These are phyloP conservation scores for Trichoderma sp. DNA, from an alignment of 2,329 filamentous ascomycete genomes.

Conservation along the genomic window DNA sequence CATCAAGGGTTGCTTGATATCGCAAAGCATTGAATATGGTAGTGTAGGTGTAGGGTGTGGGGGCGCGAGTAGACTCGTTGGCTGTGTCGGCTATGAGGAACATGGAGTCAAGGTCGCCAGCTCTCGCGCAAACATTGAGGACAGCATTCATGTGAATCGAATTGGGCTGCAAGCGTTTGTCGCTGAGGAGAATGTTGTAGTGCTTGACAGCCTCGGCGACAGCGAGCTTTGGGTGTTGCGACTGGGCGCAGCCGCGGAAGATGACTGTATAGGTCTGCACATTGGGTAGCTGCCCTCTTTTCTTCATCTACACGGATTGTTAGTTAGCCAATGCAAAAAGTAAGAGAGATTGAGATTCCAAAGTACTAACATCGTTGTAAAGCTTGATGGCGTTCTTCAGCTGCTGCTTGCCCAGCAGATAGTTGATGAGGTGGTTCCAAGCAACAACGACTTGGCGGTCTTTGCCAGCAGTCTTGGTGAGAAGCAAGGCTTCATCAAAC, in stretches of 20 bases:
- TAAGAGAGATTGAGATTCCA: not conserved
- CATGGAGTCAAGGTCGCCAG: slow-evolving; percentile 73
- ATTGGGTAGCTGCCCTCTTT: slow-evolving; percentile 77
- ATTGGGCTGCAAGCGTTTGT: slow-evolving; percentile 65
- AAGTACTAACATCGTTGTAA: slow-evolving; percentile 71
- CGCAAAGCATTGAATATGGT: slow-evolving; percentile 78
- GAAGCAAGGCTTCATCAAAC: slow-evolving; percentile 63
- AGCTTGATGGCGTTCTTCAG: slow-evolving; percentile 69
- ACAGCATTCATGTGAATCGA: slow-evolving; percentile 86
- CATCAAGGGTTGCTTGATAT: slow-evolving; percentile 29
- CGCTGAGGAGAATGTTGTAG: slow-evolving; percentile 70
- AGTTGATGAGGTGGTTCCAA: slow-evolving; percentile 84
- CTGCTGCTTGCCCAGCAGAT: slow-evolving; percentile 60
- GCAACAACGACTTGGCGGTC: slow-evolving; percentile 65
- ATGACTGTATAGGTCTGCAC: slow-evolving; percentile 81
- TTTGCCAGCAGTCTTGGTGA: slow-evolving; percentile 69
- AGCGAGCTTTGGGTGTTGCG: slow-evolving; percentile 56
- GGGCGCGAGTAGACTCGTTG: slow-evolving; percentile 60
- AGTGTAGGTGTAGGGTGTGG: slow-evolving; percentile 72
- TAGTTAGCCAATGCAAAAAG: not conserved
- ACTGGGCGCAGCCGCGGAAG: slow-evolving; percentile 68
- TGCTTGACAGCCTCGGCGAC: slow-evolving; percentile 69
- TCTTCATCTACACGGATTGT: slow-evolving; percentile 73
- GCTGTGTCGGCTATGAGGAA: slow-evolving; percentile 74
- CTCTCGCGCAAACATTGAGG: slow-evolving; percentile 75